Evolutionary conservation across 2,329 filamentous ascomycete species (phyloP), one percentile per base, ranked within the genome.

Genomic region (Davidsoniella eucalypti): DNA sequence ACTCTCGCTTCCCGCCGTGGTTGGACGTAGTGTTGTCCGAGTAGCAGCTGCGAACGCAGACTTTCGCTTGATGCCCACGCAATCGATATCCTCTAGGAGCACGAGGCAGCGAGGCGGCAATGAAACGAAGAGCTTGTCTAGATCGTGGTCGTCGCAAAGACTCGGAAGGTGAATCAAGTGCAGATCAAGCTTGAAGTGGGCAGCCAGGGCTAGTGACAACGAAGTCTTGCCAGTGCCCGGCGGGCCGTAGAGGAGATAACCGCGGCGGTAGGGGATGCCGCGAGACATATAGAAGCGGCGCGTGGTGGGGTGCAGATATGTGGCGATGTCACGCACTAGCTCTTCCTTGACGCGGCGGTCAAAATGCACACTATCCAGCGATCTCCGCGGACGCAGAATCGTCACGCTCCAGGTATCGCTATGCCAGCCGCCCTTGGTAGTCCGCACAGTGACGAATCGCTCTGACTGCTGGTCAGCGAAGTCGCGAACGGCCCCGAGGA

Each of bases 161-260:
- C 64, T 67, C 18, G 53, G 54, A 2, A 81, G 65, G 2, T 69
- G 72, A 44, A 84, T 72, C 42, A 80, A 73, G 58, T 80, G 80
- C 39, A 84, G 79, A 54, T 82, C 73, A 1, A 84, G 69, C 1
- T 75, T 74, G 54, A 84, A 82, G 1, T 78, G 68, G 1, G 78
- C 78, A 0, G 80, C 79, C 7, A 84, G 63, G 0, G 79, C 78
- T 57, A 80, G 79, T 0, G 74, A 79, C 12, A 84, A 70, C 26
- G 73, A 78, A 0, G 78, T 84, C 63, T 87, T 87, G 17, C 83
- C 82, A 0, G 80, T 85, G 0, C 83, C 82, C 0, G 82, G 82
- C 0, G 82, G 82, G 0, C 85, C 84, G 57, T 86, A 72, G 55
- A 90, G 85, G 0, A 90, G 70, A 57, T 88, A 90, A 0, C 85